These are phyloP conservation scores for Talaromyces trachyspermus DNA, from an alignment of 495 filamentous ascomycete species.

Conservation along the genomic window DNA sequence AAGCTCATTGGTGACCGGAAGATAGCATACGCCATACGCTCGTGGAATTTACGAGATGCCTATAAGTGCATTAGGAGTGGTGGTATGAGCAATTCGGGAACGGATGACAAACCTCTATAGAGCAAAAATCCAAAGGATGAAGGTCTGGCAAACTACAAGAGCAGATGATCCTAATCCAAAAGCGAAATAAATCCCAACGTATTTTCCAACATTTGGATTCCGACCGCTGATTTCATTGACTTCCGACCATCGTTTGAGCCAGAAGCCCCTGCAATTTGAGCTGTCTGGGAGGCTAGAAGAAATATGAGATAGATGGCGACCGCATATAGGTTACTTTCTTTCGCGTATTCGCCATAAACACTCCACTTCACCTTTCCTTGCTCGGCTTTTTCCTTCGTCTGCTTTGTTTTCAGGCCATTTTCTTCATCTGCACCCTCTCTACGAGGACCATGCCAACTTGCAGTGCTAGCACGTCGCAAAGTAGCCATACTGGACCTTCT, in stretches of 20 bases:
- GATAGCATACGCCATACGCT: conserved; percentile 96
- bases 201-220: conserved; percentile 76
- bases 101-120: conserved; percentile 67
- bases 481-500: conserved; percentile 65
- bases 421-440: conserved; percentile 83
- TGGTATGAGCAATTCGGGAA: background rate
- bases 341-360: conserved; percentile 84
- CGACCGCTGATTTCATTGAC: conserved; percentile 55
- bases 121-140: conserved; percentile 99
- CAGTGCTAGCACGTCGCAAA: conserved; percentile 81
- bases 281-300: conserved; percentile 71
- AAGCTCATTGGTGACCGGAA: conserved; percentile 99
- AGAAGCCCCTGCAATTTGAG: conserved; percentile 77
- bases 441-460: conserved; percentile 77
- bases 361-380: conserved; percentile 98
- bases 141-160: conserved; percentile 82
- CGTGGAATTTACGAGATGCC: conserved; percentile 92
- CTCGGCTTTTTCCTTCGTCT: conserved; percentile 77
- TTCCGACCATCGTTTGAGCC: conserved; percentile 92
- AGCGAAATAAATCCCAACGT: conserved; percentile 89
- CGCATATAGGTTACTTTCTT: conserved; percentile 81
- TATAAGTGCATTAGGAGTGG: conserved; percentile 24
- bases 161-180: conserved; percentile 85
- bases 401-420: conserved; percentile 65
- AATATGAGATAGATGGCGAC: conserved; percentile 74